Base-by-base conservation (phyloP, 257 asterid species). In the Solanum sitiens region DNA sequence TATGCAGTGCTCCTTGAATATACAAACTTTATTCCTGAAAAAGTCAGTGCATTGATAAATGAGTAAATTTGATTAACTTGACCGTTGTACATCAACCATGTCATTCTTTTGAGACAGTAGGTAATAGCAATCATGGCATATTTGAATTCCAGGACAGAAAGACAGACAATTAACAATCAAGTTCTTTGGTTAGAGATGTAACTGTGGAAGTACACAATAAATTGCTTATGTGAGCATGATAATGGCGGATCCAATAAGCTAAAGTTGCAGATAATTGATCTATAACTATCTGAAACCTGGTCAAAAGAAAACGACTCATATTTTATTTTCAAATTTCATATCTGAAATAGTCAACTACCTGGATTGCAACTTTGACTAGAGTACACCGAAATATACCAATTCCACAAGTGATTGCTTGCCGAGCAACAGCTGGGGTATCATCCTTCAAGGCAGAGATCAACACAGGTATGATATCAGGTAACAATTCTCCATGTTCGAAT, bases 391-490 rank as follows among this genome's bases (percentile, higher is more conserved):
- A 97, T 87, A 97, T 92, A 88, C 93, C 98, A 87, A 90, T 90
- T 37, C 96, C 97, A 72, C 95, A 97, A 83, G 92, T 88, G 87
- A 97, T 95, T 87, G 98, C 98, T 91, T 97, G 99, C 42, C 98
- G 94, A 91, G 96, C 98, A 91, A 95, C 99, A 86, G 99, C 96
- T 7, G 98, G 99, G 74, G 93, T 92, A 68, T 92, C 98, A 76
- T 97, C 99, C 83, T 91, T 93, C 92, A 95, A 86, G 88, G 91
- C 93, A 86, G 93, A 91, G 42, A 94, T 90, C 84, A 97, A 90
- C 63, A 91, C 94, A 39, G 98, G 99, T 74, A 97, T 89, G 23
- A 95, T 93, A 89, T 95, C 98, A 87, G 98, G 98, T 86, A 97
- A 89, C 90, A 94, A 90, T 90, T 95, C 95, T 83, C 89, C 86